Conservation (phyloP, 495 filamentous ascomycete genomes). For the Hypoxylon rickii region DNA sequence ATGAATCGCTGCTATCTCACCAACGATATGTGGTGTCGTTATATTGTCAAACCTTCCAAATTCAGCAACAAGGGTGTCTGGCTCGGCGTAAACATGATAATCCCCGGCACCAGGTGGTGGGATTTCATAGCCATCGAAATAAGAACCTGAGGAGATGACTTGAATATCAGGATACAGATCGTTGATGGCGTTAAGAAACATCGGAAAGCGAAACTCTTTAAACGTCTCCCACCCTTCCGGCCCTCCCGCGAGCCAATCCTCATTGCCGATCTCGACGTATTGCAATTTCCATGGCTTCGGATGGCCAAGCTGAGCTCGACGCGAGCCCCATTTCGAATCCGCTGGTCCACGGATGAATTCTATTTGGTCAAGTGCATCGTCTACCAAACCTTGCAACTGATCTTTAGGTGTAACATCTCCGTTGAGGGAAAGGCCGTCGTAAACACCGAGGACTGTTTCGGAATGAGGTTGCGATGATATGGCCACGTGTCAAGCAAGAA, state of each 20-base stretch:
- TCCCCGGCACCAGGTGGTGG: conserved; percentile 50
- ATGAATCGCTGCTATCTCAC: conserved; percentile 63
- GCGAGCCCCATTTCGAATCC: conserved; percentile 59
- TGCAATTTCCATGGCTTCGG: conserved; percentile 60
- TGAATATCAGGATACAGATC: conserved; percentile 64
- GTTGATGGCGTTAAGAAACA: conserved; percentile 61
- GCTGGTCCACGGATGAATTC: conserved; percentile 65
- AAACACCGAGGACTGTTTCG: conserved; percentile 56
- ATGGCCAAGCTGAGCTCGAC: conserved; percentile 61
- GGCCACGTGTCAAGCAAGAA: background rate
- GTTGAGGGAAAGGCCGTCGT: conserved; percentile 66
- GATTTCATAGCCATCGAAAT: conserved; percentile 45
- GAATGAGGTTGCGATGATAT: background rate
- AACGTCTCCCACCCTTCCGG: conserved; percentile 49
- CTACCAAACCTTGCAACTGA: conserved; percentile 52
- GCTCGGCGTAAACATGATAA: conserved; percentile 46
- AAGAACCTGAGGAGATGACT: conserved; percentile 57
- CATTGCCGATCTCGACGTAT: conserved; percentile 70
- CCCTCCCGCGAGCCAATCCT: conserved; percentile 60
- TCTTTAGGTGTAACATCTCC: conserved; percentile 48
- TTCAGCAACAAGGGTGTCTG: conserved; percentile 38
- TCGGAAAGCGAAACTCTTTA: conserved; percentile 58
- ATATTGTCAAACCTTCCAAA: conserved; percentile 59
- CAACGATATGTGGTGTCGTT: conserved; percentile 43
- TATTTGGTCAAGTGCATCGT: conserved; percentile 68